Base-by-base conservation (phyloP, 331 rosid species). In the Phaseolus coccineus region DNA sequence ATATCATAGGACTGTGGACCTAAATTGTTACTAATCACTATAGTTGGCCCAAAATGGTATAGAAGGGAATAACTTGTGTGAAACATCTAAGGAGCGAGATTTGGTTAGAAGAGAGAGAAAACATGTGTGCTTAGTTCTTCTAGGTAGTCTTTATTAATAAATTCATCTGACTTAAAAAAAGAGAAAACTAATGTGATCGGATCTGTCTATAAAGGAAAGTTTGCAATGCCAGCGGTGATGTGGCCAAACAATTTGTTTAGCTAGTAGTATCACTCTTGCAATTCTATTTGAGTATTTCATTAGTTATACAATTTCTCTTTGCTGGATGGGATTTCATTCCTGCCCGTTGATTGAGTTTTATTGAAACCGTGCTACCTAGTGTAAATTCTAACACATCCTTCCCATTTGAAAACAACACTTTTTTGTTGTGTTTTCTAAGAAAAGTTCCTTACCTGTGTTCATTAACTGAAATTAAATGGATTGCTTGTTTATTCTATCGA, bases 381-480 rank as follows among this genome's bases (percentile, higher is more conserved):
- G 74, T 42, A 64, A 80, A 73, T 40, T 56, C 6, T 22, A 63
- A 27, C 67, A 65, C 59, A 63, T 51, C 57, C 9, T 64, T 24
- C 15, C 68, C 57, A 40, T 27, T 66, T 67, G 74, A 61, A 69
- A 66, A 66, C 35, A 53, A 64, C 62, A 56, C 24, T 0, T 11
- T 51, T 77, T 51, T 63, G 8, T 73, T 35, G 47, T 62, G 31
- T 50, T 59, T 66, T 73, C 19, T 40, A 73, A 39, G 13, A 69
- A 70, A 56, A 24, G 42, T 13, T 44, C 5, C 44, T 64, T 69
- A 11, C 22, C 22, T 19, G 22, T 19, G 24, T 30, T 6, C 10
- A 16, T 37, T 25, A 52, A 74, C 78, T 50, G 74, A 69, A 74
- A 46, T 71, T 33, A 71, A 46, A 40, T n/a, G 3, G 69, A 37